Conservation (phyloP, 352 stramenopile species). For the Phytophthora tentaculata region DNA sequence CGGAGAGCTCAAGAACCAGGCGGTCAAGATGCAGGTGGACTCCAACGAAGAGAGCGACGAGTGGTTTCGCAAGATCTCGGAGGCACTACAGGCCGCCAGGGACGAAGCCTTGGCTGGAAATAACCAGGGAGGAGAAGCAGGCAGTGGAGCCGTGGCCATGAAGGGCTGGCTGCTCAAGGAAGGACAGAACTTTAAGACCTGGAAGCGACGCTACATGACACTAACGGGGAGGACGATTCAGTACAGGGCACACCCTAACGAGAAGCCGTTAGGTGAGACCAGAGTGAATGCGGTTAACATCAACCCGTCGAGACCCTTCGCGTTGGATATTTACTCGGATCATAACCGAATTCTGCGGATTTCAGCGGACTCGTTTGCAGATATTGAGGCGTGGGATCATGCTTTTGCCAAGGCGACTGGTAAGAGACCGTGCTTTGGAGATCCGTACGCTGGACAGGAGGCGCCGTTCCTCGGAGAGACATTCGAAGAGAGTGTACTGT, state of each 20-base stretch:
- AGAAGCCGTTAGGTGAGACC: constrained; percentile 70
- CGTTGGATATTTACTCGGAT: constrained; percentile 81
- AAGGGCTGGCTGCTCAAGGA: constrained; percentile 84
- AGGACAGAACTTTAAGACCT: constrained; percentile 89
- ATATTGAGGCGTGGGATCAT: constrained; percentile 80
- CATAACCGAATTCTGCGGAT: constrained; percentile 84
- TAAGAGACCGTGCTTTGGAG: constrained; percentile 69
- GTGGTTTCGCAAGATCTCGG: constrained; percentile 67
- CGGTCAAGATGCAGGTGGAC: constrained; percentile 72
- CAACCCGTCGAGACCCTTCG: constrained; percentile 65
- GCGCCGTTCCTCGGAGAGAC: constrained; percentile 70
- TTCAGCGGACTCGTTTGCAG: constrained; percentile 63
- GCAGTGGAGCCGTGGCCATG: constrained; percentile 44
- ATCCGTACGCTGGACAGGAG: constrained; percentile 61
- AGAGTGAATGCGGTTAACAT: constrained; percentile 78
- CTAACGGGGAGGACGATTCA: constrained; percentile 62
- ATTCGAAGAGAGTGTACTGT: constrained; percentile 54
- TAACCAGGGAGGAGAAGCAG: constrained; percentile 7
- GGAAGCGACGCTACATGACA: constrained; percentile 86
- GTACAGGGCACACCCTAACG: constrained; percentile 62
- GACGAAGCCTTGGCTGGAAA: constrained; percentile 9
- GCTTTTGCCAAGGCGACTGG: constrained; percentile 53
- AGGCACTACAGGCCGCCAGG: constrained; percentile 38
- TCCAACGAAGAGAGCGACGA: constrained; percentile 63
- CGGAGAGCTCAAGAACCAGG: constrained; percentile 77